Evolutionary conservation across 2,329 filamentous ascomycete species (phyloP).

Genomic region (Phoma sp.): DNA sequence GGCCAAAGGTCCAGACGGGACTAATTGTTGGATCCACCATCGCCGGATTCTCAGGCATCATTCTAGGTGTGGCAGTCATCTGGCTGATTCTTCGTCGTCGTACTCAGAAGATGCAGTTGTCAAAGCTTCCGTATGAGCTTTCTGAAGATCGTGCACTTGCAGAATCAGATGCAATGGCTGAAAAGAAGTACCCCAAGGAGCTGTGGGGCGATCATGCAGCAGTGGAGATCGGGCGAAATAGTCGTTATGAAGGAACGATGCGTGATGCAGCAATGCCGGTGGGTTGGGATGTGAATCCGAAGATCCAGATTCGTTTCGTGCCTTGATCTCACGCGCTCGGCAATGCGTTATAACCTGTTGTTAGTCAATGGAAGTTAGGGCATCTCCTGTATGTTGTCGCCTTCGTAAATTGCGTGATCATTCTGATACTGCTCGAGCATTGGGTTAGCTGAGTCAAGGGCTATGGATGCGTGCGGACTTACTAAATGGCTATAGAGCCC

Average conservation of each 20-base stretch:
- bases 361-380: background rate
- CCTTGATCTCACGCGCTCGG: background rate
- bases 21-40: conserved; percentile 27
- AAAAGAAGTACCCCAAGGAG: conserved; percentile 18
- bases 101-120: background rate
- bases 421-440: conserved; percentile 16
- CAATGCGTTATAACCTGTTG: background rate
- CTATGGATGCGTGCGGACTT: conserved; percentile 10
- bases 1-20: conserved; percentile 6
- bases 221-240: conserved; percentile 34
- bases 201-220: conserved; percentile 25
- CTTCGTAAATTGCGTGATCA: conserved; percentile 11
- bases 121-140: conserved; percentile 22
- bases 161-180: conserved; percentile 20
- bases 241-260: conserved; percentile 16
- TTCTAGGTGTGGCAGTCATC: conserved; percentile 17
- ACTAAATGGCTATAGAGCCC: conserved; percentile 42
- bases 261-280: background rate
- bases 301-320: conserved; percentile 4
- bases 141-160: conserved; percentile 18
- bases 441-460: background rate
- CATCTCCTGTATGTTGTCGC: background rate
- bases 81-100: conserved; percentile 18
- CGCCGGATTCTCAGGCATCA: conserved; percentile 20
- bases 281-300: background rate